Conservation (phyloP, 2,329 filamentous ascomycete species). For the Fusarium sp. region DNA sequence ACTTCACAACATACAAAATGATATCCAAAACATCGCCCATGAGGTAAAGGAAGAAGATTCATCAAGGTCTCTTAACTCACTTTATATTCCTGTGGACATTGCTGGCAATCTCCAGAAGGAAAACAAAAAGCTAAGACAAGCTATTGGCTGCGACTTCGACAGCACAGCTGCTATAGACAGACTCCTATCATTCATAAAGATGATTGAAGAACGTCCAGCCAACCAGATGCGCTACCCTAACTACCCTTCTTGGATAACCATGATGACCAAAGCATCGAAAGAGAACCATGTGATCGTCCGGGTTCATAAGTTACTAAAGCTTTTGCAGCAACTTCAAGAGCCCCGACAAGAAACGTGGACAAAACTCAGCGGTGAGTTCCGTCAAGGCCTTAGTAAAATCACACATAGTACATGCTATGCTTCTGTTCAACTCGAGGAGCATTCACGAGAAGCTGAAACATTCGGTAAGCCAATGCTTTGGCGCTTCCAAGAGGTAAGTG, state of each 20-base stretch:
- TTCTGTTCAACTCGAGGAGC: not conserved
- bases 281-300: not conserved
- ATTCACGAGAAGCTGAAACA: not conserved
- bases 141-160: not conserved
- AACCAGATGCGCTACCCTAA: not conserved
- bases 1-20: not conserved
- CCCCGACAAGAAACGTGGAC: not conserved
- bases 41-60: not conserved
- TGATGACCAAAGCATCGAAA: not conserved
- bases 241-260: not conserved
- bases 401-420: not conserved
- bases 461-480: not conserved
- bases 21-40: not conserved
- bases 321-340: not conserved
- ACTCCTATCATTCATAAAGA: not conserved
- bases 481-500: not conserved
- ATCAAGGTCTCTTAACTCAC: not conserved
- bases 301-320: not conserved
- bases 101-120: not conserved
- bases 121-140: not conserved
- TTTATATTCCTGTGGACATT: not conserved
- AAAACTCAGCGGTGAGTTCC: not conserved
- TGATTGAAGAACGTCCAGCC: not conserved
- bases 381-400: not conserved
- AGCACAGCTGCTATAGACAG: too few relatives aligned